These are phyloP conservation scores for Suillus luteus DNA, from an alignment of 768 basidiomycete genomes.

Conservation along the genomic window DNA sequence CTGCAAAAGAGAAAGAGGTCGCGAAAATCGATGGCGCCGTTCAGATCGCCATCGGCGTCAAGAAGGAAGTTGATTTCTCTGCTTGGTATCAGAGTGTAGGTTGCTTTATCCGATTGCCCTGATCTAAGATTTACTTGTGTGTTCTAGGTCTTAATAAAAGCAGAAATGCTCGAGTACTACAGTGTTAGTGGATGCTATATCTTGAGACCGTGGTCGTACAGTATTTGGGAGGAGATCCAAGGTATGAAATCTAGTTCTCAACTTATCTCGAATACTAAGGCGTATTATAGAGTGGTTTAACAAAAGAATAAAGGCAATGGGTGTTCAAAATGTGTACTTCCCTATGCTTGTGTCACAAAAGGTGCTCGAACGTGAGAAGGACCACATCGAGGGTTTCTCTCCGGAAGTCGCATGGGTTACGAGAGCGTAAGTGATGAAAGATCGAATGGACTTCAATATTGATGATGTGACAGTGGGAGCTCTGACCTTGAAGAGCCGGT, in stretches of 20 bases:
- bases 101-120: constrained; percentile 13
- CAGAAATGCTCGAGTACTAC: constrained; percentile 99
- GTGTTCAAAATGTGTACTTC: constrained; percentile 97
- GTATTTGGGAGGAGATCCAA: constrained; percentile 97
- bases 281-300: constrained; percentile 83
- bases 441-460: neutral
- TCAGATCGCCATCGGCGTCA: constrained; percentile 91
- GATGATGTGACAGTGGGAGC: constrained; percentile 58
- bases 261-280: neutral
- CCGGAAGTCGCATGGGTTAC: constrained; percentile 99
- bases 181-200: constrained; percentile 99
- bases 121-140: constrained; percentile 18
- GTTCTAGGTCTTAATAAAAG: constrained; percentile 88
- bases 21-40: constrained; percentile 86
- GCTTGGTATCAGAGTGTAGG: constrained; percentile 91
- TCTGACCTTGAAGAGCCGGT: constrained; percentile 97
- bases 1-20: constrained; percentile 65
- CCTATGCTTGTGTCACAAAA: constrained; percentile 97
- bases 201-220: constrained; percentile 95
- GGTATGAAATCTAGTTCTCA: constrained; percentile 43
- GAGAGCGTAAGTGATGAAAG: constrained; percentile 66
- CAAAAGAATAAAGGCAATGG: constrained; percentile 86
- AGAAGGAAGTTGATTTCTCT: constrained; percentile 94
- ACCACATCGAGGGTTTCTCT: constrained; percentile 98
- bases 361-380: constrained; percentile 94